These are phyloP conservation scores for Rhipidocladum racemiflorum DNA, from an alignment of 176 grass and related monocot genomes.

Conservation along the genomic window DNA sequence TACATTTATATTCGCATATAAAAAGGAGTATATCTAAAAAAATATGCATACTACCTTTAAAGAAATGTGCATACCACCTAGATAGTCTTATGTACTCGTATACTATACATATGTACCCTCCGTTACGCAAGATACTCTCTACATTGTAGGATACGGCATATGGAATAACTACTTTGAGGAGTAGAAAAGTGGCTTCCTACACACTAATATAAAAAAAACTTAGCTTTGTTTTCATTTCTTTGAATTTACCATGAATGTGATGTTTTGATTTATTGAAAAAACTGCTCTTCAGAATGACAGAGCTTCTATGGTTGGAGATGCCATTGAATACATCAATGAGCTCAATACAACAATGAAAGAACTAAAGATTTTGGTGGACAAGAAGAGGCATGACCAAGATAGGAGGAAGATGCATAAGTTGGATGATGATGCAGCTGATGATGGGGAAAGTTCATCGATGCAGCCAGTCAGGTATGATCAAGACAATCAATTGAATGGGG, in stretches of 20 bases:
- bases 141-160: too few species aligned
- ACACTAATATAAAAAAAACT: too few species aligned
- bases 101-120: too few species aligned
- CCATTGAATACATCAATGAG: slow-evolving; percentile 87
- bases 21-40: too few species aligned
- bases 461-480: slow-evolving; percentile 42
- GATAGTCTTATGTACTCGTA: too few species aligned
- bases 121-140: too few species aligned
- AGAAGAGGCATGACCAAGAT: slow-evolving; percentile 47
- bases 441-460: slow-evolving; percentile 64
- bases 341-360: slow-evolving; percentile 76
- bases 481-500: slow-evolving; percentile 41
- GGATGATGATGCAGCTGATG: slow-evolving; percentile 50
- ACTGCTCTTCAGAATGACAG: slow-evolving; percentile 56
- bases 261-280: slow-evolving; percentile 13
- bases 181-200: too few species aligned
- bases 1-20: too few species aligned
- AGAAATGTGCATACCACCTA: too few species aligned
- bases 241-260: slow-evolving; percentile 17
- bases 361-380: slow-evolving; percentile 53
- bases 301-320: slow-evolving; percentile 88
- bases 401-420: slow-evolving; percentile 54
- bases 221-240: neutral
- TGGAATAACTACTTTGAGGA: too few species aligned
- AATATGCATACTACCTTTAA: too few species aligned